A percentile compares a stretch with the other conserved stretches of the same genome.
These are phyloP conservation scores for Leishmania braziliensis DNA, from an alignment of 208 protist species.

Conservation along the genomic window DNA sequence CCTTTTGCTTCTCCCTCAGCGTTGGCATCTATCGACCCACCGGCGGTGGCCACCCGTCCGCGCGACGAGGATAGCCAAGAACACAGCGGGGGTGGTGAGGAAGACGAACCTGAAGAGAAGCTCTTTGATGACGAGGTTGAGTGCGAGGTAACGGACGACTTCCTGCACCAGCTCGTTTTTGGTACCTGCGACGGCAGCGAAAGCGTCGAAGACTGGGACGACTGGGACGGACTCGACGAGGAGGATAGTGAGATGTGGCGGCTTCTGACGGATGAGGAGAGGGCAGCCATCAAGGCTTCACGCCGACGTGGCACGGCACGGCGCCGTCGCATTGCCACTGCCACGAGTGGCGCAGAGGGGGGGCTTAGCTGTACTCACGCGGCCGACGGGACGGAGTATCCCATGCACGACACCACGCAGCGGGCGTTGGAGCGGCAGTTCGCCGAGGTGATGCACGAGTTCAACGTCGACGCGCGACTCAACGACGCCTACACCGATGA, in stretches of 20 bases:
- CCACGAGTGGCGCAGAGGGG: background rate
- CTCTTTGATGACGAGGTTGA: conserved; percentile 88
- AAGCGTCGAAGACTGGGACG: no score
- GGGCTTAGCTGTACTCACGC: conserved; percentile 26
- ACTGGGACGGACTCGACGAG: conserved; percentile 25
- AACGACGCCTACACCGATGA: conserved; percentile 80
- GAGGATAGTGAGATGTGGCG: conserved; percentile 40
- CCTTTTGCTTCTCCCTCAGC: conserved; percentile 6
- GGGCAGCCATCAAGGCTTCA: conserved; percentile 41
- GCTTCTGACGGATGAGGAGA: conserved; percentile 56
- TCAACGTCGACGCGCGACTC: conserved; percentile 66
- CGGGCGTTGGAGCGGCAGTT: conserved; percentile 71
- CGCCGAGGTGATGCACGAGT: conserved; percentile 75
- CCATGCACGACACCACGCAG: conserved; percentile 55
- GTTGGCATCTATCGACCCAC: background rate
- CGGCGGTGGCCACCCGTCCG: background rate
- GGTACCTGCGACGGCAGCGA: conserved; percentile 31
- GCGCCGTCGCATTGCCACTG: conserved; percentile 12
- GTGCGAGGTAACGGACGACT: conserved; percentile 83
- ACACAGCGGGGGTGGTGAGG: background rate
- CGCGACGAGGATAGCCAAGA: background rate
- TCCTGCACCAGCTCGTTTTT: conserved; percentile 77
- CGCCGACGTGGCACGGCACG: conserved; percentile 40
- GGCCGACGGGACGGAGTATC: conserved; percentile 41
- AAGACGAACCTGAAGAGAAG: conserved; percentile 57